A percentile compares a stretch with the other conserved stretches of the same genome.
Evolutionary conservation across 129 eudicot species (phyloP).

Genomic region (Erigeron canadensis): DNA sequence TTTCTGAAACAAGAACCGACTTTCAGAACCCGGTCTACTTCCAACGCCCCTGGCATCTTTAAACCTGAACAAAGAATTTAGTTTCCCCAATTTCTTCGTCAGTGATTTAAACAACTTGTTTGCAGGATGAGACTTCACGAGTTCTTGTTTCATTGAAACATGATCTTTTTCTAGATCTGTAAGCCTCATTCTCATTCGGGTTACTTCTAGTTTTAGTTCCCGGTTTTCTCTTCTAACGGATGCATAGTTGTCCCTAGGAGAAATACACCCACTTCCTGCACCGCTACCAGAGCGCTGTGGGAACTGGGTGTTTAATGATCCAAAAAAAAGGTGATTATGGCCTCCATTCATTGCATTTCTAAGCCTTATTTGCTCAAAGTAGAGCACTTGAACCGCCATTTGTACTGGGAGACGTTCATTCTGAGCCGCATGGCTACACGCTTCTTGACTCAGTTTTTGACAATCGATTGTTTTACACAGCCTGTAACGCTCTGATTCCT

Average conservation of each 20-base stretch:
- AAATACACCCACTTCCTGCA: slow-evolving; percentile 95
- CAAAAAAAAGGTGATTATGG: slow-evolving; percentile 66
- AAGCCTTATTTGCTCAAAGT: slow-evolving; percentile 94
- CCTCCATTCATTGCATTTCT: slow-evolving; percentile 92
- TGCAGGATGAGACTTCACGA: slow-evolving; percentile 77
- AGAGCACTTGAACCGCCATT: slow-evolving; percentile 97
- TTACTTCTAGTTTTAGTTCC: slow-evolving; percentile 91
- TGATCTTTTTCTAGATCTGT: slow-evolving; percentile 96
- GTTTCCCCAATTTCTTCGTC: slow-evolving; percentile 64
- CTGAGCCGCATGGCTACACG: slow-evolving; percentile 99
- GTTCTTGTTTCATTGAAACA: slow-evolving; percentile 93
- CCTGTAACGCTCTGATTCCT: slow-evolving; percentile 87
- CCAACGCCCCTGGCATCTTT: slow-evolving; percentile 44
- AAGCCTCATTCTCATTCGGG: slow-evolving; percentile 97
- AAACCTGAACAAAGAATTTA: slow-evolving; percentile 57
- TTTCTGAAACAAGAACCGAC: slow-evolving; percentile 61
- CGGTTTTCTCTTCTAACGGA: slow-evolving; percentile 96
- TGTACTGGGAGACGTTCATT: slow-evolving; percentile 91
- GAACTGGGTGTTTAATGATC: slow-evolving; percentile 66
- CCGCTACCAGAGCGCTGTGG: slow-evolving; percentile 90
- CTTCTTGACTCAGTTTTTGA: slow-evolving; percentile 94
- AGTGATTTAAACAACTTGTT: slow-evolving; percentile 75
- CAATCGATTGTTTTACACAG: slow-evolving; percentile 91
- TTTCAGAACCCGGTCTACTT: slow-evolving; percentile 60
- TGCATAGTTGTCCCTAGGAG: slow-evolving; percentile 95